Base-by-base conservation (phyloP, 2,329 filamentous ascomycete species). In the Fusarium hostae region DNA sequence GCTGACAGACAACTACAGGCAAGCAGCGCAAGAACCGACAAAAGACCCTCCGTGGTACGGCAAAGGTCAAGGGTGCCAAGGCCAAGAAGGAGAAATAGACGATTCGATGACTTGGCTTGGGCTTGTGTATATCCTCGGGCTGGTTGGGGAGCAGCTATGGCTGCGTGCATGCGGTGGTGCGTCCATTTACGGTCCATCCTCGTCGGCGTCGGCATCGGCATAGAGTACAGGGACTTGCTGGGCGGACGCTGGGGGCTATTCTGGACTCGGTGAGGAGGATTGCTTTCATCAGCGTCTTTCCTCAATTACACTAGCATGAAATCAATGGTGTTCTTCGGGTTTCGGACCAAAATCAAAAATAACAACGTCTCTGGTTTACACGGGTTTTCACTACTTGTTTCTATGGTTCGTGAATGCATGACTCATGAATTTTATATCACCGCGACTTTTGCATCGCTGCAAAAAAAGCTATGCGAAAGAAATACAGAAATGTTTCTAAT, bases 11-110 rank as follows among this genome's bases (percentile, higher is more conserved):
- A 28, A 66, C 79, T 51, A 88, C 86, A 98, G 95, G 95, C 92
- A 99, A 99, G 91, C 96, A 98, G 89, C 93, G 96, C 89, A 99
- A 99, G 94, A 99, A 99, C 94, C 91, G 95, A 86, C 91, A 93
- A 87, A 98, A 99, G 94, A 96, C 95, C 84, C 92, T 98, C 86
- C 93, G 96, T 80, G 96, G 96, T 84, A 97, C 94, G 81, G 95
- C 94, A 82, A 99, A 99, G 94, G 91, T 91, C 89, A 98, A 98
- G 94, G 94, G 94, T 85, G 92, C 91, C 84, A 91, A 91, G 88
- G 90, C 92, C 86, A 96, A 97, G 91, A 97, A 98, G 92, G 94
- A 94, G 87, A 91, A 93, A 90, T 94, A 94, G 88, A 86, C 84
- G 75, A 84, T 22, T 52, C 78, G 77, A 82, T 79, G 78, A 74